Base-by-base conservation (phyloP, 805 yeast species). In the Candida glaebosa region DNA sequence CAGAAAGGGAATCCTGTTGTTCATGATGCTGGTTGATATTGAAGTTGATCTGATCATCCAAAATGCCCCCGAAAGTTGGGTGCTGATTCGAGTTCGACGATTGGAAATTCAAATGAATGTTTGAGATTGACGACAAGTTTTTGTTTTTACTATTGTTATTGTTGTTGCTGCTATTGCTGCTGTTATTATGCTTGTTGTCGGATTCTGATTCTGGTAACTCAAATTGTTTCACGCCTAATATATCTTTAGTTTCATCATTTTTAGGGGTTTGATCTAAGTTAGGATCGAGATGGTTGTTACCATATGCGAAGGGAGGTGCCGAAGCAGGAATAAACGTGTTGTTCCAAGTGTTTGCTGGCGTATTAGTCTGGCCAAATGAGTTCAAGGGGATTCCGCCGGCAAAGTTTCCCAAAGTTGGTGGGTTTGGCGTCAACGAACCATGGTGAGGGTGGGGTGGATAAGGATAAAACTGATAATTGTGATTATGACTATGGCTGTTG, bases 261-360 rank as follows among this genome's bases (percentile, higher is more conserved):
- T 19, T 20, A n/a, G 6, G 37, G 12, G 44, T 20, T 3, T 26
- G 20, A 5, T 42, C 41, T 18, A 32, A 31, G 5, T 3, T 16
- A 2, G 37, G 41, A 20, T 33, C 40, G 20, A 31, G 30, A 15
- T 19, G 18, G 10, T 16, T 22, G 26, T 34, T 25, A 19, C 39
- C 41, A 34, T 58, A 58, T 17, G 54, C 48, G 32, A 63, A 57
- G 0, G 71, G 71, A 15, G 71, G 72, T 3, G 71, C 71, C 3
- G 67, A 54, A 20, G 59, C 52, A 2, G 71, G 71, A 17, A 64
- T 46, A 36, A 57, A 63, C 22, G 43, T 53, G 42, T 46, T 54
- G 37, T 57, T 57, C 68, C 70, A 64, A 5, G 75, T 65, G 42
- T 54, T 57, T 5, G 57, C 45, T 10, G 73, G 73, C 12, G 74